Base-by-base conservation (phyloP, 2,329 filamentous ascomycete species). In the Teratosphaeria gauchensis region DNA sequence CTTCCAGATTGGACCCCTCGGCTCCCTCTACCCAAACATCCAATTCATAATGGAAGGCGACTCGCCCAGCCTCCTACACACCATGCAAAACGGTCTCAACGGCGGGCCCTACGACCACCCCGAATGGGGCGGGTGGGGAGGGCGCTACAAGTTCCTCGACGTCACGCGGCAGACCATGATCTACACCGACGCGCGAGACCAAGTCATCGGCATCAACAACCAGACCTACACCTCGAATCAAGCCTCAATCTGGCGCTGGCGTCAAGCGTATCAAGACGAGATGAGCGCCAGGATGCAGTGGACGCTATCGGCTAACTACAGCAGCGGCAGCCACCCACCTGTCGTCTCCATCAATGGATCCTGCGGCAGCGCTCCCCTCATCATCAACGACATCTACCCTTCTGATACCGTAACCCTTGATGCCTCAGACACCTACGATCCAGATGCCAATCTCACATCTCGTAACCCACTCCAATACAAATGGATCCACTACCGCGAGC, bases 41-140 rank as follows among this genome's bases (percentile, higher is more conserved):
- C 65, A 75, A 14, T 82, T 75, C 61, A 81, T 82, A 56, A 73
- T 76, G 11, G 82, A 85, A 64, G 80, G 78, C 5, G 79, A 80
- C 58, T 80, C 77, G 1, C 80, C 79, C 0, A 77, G 78, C 0
- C 77, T 81, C 54, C 69, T 82, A 3, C 80, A 79, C 57, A 70
- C 77, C 0, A 73, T 79, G 11, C 76, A 78, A 42, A 80, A 80
- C 56, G 78, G 78, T 1, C 71, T 81, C 0, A 75, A 75, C 19
- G 33, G 33, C 33, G 33, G 33, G 9, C 56, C 56, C 0, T 72
- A 76, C 0, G 78, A 80, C 28, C 72, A 74, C 54, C 79, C 79
- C 0, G 69, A 74, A 5, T 81, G 72, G 33, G 79, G 79, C 1
- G 75, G 75, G 0, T 82, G 79, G 79, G 79, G 79, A 24, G 79